Conservation (phyloP, 257 asterid genomes). For the Solanum medicagineum region DNA sequence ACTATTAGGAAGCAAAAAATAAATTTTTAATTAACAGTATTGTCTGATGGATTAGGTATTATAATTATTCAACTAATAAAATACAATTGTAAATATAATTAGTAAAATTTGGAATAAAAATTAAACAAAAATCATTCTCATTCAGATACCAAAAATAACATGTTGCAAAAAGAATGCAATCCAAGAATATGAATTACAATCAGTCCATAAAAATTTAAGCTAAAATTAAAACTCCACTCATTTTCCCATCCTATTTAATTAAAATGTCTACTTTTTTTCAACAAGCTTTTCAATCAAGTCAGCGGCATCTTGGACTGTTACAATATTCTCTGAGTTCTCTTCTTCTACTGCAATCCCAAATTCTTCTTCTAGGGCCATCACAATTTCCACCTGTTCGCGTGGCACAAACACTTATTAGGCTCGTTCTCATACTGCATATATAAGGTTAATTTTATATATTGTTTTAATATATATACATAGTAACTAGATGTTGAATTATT, state of each 20-base stretch:
- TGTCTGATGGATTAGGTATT: background rate
- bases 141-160: background rate
- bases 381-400: slow-evolving; percentile 58
- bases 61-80: background rate
- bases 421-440: background rate
- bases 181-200: background rate
- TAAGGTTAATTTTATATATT: background rate
- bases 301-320: slow-evolving; percentile 70
- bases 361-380: slow-evolving; percentile 69
- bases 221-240: background rate
- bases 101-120: background rate
- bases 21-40: background rate
- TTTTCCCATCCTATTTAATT: background rate
- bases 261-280: slow-evolving; percentile 8
- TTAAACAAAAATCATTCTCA: background rate
- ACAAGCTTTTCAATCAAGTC: slow-evolving; percentile 58
- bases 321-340: slow-evolving; percentile 52
- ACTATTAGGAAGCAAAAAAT: background rate
- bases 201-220: background rate
- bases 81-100: background rate
- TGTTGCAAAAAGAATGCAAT: background rate
- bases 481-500: background rate
- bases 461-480: background rate
- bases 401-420: background rate
- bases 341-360: slow-evolving; percentile 62